phyloP scores from a whole-genome alignment of 345 rosid genomes.

The Salix caprea region DNA sequence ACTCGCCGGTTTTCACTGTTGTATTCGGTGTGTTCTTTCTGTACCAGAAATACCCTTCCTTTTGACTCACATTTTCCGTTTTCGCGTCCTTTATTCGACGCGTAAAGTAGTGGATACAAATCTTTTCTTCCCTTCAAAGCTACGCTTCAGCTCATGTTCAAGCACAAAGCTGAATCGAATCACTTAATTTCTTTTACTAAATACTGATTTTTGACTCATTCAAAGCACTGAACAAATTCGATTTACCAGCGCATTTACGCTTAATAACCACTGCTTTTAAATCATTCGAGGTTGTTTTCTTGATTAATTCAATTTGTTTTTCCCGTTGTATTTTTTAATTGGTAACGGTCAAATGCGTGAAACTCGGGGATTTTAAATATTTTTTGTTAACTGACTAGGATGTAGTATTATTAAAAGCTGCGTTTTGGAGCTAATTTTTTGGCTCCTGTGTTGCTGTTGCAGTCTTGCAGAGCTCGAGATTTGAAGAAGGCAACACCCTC shows the following conservation, averaged over 20 bases:
- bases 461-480: constrained; percentile 15
- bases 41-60: constrained; percentile 10
- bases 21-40: constrained; percentile 17
- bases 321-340: constrained; percentile 6
- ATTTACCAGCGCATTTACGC: not conserved
- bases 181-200: not conserved
- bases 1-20: constrained; percentile 34
- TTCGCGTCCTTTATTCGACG: constrained; percentile 27
- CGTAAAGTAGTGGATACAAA: constrained; percentile 23
- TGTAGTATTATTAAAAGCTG: not conserved
- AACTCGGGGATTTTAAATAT: not conserved
- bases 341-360: constrained; percentile 26
- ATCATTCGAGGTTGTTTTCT: not conserved
- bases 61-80: constrained; percentile 16
- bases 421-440: not conserved
- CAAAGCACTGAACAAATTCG: not conserved
- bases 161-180: not conserved
- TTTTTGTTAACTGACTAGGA: constrained; percentile 6
- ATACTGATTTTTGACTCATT: not conserved
- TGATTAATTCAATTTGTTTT: not conserved
- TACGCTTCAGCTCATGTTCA: constrained; percentile 1
- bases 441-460: constrained; percentile 8
- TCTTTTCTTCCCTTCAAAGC: constrained; percentile 14
- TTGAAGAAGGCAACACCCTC: constrained; percentile 2
- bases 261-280: not conserved